These are phyloP conservation scores for Ganoderma resinaceum DNA, from an alignment of 1,284 basidiomycete genomes.

Conservation along the genomic window DNA sequence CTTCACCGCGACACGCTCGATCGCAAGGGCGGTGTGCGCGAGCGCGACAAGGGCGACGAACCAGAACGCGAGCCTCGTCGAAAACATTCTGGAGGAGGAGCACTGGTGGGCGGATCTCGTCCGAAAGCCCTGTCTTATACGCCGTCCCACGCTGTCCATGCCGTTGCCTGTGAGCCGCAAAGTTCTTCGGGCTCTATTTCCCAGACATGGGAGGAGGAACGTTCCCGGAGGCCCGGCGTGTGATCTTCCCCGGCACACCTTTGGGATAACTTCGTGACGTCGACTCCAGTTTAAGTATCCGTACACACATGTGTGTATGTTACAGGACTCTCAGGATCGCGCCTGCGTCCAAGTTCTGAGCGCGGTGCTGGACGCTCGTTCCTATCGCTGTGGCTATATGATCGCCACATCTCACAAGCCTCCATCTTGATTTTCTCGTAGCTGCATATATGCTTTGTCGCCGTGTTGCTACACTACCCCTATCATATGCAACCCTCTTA, in stretches of 20 bases:
- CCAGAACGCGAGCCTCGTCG: not conserved
- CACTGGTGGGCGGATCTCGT: not conserved
- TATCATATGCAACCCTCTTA: too few relatives aligned
- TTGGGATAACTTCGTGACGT: not conserved
- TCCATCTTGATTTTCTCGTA: too few relatives aligned
- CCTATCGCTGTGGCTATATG: too few relatives aligned
- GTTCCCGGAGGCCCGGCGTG: not conserved
- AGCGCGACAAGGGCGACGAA: slow-evolving; percentile 9
- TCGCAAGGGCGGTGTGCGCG: not conserved
- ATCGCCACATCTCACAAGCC: too few relatives aligned
- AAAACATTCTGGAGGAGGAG: slow-evolving; percentile 1
- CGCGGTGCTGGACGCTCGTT: too few relatives aligned
- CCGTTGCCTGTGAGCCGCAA: not conserved
- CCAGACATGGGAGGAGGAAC: not conserved
- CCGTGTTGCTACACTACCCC: too few relatives aligned
- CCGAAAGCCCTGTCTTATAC: not conserved
- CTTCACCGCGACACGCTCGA: not conserved
- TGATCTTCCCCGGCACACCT: not conserved
- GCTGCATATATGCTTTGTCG: too few relatives aligned
- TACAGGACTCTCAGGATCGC: too few relatives aligned
- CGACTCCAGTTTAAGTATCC: too few relatives aligned
- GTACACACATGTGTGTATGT: too few relatives aligned
- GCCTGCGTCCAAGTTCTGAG: not conserved
- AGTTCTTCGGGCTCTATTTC: not conserved
- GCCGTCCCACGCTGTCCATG: not conserved